Base-by-base conservation (phyloP, 176 grass and related monocot genomes). In the Carex littledalei region DNA sequence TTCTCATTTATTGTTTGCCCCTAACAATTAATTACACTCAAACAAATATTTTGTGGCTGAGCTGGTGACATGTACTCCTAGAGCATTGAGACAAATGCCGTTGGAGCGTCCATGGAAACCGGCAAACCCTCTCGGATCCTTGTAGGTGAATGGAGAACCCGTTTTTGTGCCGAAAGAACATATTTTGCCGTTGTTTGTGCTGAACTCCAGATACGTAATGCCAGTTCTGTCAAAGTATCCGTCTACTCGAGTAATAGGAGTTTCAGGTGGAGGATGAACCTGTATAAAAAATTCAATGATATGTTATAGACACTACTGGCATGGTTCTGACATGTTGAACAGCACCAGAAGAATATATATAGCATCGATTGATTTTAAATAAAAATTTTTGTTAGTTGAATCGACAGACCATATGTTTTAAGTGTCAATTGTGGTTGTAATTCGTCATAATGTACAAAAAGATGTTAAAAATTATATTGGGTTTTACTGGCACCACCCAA, bases 51-150 rank as follows among this genome's bases (percentile, higher is more conserved):
- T 83, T 15, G 71, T 78, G 16, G 74, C 61, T 0, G 34, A 78
- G 63, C 81, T 83, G 32, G 64, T 79, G 34, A 86, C 71, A 63
- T 86, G 74, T 18, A 86, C 74, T 24, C 84, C 84, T 24, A 86
- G 12, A 17, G 84, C 56, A 3, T 29, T 14, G 60, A 86, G 84
- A 62, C 61, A 86, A n/a, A 63, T 31, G 84, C 84, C 59, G 17
- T 86, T 78, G 7, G 71, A 77, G 24, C 84, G 37, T 55, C 84
- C 84, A 5, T 86, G 84, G 55, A 86, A 79, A 47, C 84, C 84
- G 6, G 71, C 39, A n/a, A 86, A 76, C 1, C 84, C 84, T 31
- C 59, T 53, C 10, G 71, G 58, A 86, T 78, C 53, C 21, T 86
- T 86, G 69, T 58, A 86, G 15, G 71, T 64, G 59, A 86, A 86